Percentiles rank a stretch among this genome's conserved stretches.
These are phyloP conservation scores for Apiotrichum mycotoxinovorans DNA, from an alignment of 1,284 basidiomycete species.

Conservation along the genomic window DNA sequence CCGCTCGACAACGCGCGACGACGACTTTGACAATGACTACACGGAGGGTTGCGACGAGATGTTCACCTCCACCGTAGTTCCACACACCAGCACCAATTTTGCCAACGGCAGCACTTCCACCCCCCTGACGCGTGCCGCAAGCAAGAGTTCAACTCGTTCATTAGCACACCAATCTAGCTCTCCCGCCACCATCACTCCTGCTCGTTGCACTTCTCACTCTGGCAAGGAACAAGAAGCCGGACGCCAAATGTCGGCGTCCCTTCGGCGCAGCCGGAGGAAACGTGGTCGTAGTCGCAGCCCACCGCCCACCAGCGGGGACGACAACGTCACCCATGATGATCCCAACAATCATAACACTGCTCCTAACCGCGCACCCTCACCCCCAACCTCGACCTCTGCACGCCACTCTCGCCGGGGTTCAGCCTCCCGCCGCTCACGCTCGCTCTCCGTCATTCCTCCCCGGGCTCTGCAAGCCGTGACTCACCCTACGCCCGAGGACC, in stretches of 20 bases:
- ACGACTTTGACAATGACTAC: neutral
- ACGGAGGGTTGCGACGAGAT: neutral
- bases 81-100: neutral
- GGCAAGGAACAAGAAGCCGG: no score
- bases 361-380: neutral
- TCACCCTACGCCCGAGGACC: conserved; percentile 13
- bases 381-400: neutral
- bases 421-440: conserved; percentile 14
- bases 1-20: neutral
- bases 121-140: no score
- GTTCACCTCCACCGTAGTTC: neutral
- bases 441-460: conserved; percentile 19
- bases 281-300: neutral
- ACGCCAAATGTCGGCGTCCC: no score
- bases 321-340: neutral
- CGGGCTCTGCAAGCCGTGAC: conserved; percentile 13
- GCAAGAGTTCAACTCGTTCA: no score
- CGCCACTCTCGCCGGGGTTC: neutral
- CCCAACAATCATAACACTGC: neutral
- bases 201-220: neutral
- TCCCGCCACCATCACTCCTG: neutral
- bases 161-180: no score
- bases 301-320: neutral
- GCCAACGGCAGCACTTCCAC: neutral
- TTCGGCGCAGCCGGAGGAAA: neutral